phyloP scores from a whole-genome alignment of 768 basidiomycete genomes.

The Kwoniella pini region DNA sequence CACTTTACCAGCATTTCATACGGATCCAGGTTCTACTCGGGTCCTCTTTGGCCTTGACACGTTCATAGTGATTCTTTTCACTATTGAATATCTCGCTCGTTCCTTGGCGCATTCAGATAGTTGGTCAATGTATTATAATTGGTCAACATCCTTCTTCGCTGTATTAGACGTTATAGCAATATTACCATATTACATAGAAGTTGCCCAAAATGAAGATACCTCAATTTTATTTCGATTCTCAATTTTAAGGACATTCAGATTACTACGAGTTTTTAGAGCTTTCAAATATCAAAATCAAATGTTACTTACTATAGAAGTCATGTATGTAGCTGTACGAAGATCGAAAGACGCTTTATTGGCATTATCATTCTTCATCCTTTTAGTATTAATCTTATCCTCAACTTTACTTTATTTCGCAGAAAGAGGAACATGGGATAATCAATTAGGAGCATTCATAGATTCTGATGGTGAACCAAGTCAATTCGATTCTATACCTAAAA shows the following conservation, averaged over 20 bases:
- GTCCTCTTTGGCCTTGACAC: constrained; percentile 89
- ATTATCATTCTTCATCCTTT: constrained; percentile 81
- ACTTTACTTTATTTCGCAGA: constrained; percentile 90
- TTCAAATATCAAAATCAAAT: constrained; percentile 66
- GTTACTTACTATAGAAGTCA: constrained; percentile 62
- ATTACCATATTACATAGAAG: constrained; percentile 83
- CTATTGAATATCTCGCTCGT: constrained; percentile 65
- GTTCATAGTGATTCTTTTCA: constrained; percentile 77
- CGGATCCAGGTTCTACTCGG: constrained; percentile 61
- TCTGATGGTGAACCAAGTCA: constrained; percentile 64
- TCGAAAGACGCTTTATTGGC: constrained; percentile 85
- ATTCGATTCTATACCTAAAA: constrained; percentile 68
- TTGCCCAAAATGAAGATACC: constrained; percentile 79
- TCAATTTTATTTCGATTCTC: constrained; percentile 87
- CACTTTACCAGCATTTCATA: constrained; percentile 55
- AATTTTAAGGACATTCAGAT: constrained; percentile 83
- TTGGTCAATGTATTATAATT: constrained; percentile 60
- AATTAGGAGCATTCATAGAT: constrained; percentile 76
- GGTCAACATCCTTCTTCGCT: constrained; percentile 66
- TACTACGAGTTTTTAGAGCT: constrained; percentile 83
- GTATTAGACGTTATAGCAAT: constrained; percentile 83
- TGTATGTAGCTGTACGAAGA: constrained; percentile 82
- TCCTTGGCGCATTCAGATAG: constrained; percentile 68
- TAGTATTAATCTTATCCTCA: constrained; percentile 83
- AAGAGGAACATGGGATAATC: constrained; percentile 83